Conservation (phyloP, 1,284 basidiomycete genomes). For the Trametes sp. region DNA sequence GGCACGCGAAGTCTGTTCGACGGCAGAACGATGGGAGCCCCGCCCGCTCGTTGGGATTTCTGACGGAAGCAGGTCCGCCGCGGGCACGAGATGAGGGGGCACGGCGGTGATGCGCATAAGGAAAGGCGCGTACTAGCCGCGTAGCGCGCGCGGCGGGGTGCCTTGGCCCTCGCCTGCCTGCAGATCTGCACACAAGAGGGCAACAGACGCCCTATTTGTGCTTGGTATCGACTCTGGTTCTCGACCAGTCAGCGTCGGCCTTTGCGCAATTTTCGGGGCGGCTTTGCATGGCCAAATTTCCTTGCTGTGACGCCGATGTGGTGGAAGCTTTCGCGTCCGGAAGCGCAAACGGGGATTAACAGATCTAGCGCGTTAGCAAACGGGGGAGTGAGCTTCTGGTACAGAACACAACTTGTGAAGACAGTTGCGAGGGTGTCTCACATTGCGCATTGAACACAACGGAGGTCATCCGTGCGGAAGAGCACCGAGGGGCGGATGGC, state of each 20-base stretch:
- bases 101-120: not conserved
- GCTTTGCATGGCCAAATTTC: not conserved
- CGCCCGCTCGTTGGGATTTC: not conserved
- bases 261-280: not conserved
- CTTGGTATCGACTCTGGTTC: not conserved
- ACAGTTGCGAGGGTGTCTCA: slow-evolving; percentile 19
- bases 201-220: not conserved
- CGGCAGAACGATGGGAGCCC: slow-evolving; percentile 10
- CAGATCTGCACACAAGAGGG: not conserved
- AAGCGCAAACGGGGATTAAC: not conserved
- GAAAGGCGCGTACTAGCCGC: not conserved
- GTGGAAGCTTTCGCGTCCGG: not conserved
- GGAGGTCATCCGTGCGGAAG: slow-evolving; percentile 1
- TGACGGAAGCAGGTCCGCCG: slow-evolving; percentile 12
- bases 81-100: slow-evolving; percentile 4
- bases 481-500: slow-evolving; percentile 9
- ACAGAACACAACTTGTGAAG: slow-evolving; percentile 10
- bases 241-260: not conserved
- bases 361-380: not conserved
- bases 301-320: not conserved
- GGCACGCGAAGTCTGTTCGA: slow-evolving; percentile 9
- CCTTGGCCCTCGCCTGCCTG: not conserved
- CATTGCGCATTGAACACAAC: slow-evolving; percentile 10
- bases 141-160: not conserved
- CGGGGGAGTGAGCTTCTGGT: slow-evolving; percentile 3